Conservation (phyloP, 2,329 filamentous ascomycete genomes). For the Scolecobasidium constrictum region DNA sequence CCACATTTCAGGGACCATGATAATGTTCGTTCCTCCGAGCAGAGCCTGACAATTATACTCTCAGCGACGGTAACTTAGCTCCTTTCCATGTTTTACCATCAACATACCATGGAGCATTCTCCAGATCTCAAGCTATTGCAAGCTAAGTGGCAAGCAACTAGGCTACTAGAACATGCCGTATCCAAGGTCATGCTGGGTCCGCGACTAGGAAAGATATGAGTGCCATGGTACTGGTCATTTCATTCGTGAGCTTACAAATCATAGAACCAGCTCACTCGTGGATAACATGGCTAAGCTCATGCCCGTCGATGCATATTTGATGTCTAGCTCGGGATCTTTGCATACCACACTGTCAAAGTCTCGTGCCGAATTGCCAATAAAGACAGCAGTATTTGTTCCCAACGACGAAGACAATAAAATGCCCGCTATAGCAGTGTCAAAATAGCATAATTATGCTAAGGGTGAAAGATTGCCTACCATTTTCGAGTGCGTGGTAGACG, state of each 20-base stretch:
- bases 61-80: too few relatives aligned
- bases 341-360: background rate
- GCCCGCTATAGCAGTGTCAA: background rate
- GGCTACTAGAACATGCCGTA: conserved; percentile 30
- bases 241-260: background rate
- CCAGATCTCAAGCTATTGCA: conserved; percentile 20
- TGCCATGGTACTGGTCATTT: conserved; percentile 13
- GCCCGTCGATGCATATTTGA: background rate
- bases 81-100: background rate
- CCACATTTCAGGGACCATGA: conserved; percentile 22
- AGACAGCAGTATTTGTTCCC: background rate
- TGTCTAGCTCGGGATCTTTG: background rate
- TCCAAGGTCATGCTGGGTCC: conserved; percentile 15
- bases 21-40: conserved; percentile 27
- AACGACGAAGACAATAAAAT: background rate
- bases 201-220: conserved; percentile 16
- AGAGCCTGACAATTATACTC: conserved; percentile 18
- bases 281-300: background rate
- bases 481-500: conserved; percentile 5
- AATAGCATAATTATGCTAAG: background rate
- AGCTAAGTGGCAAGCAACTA: conserved; percentile 27
- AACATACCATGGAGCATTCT: conserved; percentile 15
- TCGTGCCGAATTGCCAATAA: background rate
- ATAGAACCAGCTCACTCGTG: background rate
- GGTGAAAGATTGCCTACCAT: background rate